A percentile compares a stretch with the other conserved stretches of the same genome.
phyloP scores from a whole-genome alignment of 2,329 filamentous ascomycete species.

The Ilyonectria robusta region DNA sequence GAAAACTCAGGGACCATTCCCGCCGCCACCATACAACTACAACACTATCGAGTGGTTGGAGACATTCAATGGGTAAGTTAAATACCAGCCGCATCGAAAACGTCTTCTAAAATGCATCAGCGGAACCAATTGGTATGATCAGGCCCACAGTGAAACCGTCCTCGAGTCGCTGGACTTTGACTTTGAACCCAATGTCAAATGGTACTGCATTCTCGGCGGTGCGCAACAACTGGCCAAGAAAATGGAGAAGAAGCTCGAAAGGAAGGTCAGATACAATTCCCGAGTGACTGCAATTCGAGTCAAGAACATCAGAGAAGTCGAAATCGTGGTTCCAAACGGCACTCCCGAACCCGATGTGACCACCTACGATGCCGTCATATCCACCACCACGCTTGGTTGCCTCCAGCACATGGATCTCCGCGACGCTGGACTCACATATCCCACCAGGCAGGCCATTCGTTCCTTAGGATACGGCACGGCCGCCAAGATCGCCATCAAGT shows the following conservation, averaged over 20 bases:
- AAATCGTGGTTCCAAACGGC: background rate
- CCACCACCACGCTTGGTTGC: slow-evolving; percentile 33
- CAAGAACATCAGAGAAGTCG: background rate
- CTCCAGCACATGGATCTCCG: slow-evolving; percentile 40
- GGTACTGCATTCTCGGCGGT: slow-evolving; percentile 14
- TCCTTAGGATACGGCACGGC: slow-evolving; percentile 49
- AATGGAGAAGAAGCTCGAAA: background rate
- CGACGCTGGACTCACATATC: slow-evolving; percentile 45
- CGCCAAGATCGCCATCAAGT: slow-evolving; percentile 52
- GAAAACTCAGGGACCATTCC: background rate
- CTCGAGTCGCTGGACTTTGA: slow-evolving; percentile 12
- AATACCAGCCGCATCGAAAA: no score
- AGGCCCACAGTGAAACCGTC: slow-evolving; percentile 11
- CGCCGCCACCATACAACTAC: background rate
- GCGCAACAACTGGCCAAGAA: background rate
- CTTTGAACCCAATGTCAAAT: background rate
- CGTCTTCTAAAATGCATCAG: background rate
- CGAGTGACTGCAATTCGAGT: background rate
- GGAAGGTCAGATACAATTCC: background rate
- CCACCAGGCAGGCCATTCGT: slow-evolving; percentile 49
- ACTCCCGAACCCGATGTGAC: background rate
- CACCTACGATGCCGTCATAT: slow-evolving; percentile 38
- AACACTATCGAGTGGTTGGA: slow-evolving; percentile 15
- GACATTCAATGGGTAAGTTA: slow-evolving; percentile 5
- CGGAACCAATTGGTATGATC: slow-evolving; percentile 15